phyloP scores from a whole-genome alignment of 2,329 filamentous ascomycete species.

The Parastagonospora nodorum region DNA sequence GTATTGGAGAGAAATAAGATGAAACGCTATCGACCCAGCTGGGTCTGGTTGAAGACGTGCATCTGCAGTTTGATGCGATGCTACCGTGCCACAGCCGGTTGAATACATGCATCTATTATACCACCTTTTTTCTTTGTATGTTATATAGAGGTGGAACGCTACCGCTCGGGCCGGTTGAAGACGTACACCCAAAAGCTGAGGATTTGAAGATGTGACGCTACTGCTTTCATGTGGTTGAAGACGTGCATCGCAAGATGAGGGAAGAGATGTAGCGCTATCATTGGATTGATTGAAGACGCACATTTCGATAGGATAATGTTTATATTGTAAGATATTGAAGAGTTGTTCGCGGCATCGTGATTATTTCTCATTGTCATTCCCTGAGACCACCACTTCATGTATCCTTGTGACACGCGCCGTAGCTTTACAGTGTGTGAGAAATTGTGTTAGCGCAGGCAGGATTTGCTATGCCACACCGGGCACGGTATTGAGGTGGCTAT shows the following conservation, averaged over 20 bases:
- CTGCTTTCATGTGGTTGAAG: conserved; percentile 19
- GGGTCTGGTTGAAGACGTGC: conserved; percentile 34
- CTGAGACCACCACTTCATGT: too few species aligned
- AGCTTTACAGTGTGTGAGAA: too few species aligned
- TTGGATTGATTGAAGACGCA: conserved; percentile 21
- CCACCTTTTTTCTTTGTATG: neutral
- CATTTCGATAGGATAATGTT: conserved; percentile 9
- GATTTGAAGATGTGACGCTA: conserved; percentile 22
- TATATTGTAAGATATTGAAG: conserved; percentile 1
- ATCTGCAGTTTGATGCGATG: conserved; percentile 21
- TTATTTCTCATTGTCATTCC: neutral
- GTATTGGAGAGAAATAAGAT: conserved; percentile 6
- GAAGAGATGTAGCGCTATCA: conserved; percentile 17
- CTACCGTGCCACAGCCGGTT: conserved; percentile 27
- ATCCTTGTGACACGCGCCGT: too few species aligned
- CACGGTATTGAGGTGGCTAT: too few species aligned
- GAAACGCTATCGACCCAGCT: conserved; percentile 30
- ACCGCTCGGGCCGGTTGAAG: conserved; percentile 28
- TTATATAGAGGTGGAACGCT: conserved; percentile 19
- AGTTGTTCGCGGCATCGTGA: neutral
- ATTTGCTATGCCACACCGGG: too few species aligned
- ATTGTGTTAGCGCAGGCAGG: too few species aligned
- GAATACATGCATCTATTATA: conserved; percentile 18
- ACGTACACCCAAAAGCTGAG: conserved; percentile 20
- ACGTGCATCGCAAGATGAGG: conserved; percentile 14